Percentiles rank a stretch among this genome's conserved stretches.
phyloP scores from a whole-genome alignment of 140 eudicot genomes.

The Anethum foeniculum region DNA sequence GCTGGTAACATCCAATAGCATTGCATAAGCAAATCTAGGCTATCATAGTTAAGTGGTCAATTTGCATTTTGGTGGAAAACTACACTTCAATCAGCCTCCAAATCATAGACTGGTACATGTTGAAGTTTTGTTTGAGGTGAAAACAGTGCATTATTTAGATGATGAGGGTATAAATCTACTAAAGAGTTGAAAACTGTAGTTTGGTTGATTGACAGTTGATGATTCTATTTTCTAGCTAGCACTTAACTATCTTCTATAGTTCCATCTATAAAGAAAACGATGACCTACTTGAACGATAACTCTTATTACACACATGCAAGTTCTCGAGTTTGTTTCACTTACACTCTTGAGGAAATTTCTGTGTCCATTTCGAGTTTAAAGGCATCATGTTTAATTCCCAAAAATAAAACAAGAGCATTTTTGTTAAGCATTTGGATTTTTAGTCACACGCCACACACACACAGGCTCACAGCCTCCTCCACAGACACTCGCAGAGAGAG shows the following conservation, averaged over 20 bases:
- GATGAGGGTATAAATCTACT: neutral
- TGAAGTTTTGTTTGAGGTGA: neutral
- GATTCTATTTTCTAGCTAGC: neutral
- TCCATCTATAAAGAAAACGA: neutral
- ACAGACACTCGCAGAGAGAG: no score
- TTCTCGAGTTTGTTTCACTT: no score
- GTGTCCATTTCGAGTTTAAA: no score
- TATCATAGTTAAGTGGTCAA: neutral
- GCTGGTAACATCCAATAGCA: neutral
- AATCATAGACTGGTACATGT: neutral
- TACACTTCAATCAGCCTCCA: neutral
- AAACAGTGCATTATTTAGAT: neutral
- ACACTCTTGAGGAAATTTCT: no score
- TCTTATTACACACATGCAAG: no score
- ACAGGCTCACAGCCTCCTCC: no score
- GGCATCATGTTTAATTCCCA: no score
- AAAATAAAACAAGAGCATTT: no score
- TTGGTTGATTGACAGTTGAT: neutral
- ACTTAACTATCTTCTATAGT: neutral
- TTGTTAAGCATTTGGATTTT: no score
- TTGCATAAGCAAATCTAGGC: neutral
- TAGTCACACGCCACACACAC: no score
- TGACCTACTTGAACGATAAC: no score
- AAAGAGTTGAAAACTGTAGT: neutral
- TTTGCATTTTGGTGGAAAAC: neutral